Percentiles rank a stretch among this genome's conserved stretches.
These are phyloP conservation scores for Ceratonia siliqua DNA, from an alignment of 306 rosid species.

Conservation along the genomic window DNA sequence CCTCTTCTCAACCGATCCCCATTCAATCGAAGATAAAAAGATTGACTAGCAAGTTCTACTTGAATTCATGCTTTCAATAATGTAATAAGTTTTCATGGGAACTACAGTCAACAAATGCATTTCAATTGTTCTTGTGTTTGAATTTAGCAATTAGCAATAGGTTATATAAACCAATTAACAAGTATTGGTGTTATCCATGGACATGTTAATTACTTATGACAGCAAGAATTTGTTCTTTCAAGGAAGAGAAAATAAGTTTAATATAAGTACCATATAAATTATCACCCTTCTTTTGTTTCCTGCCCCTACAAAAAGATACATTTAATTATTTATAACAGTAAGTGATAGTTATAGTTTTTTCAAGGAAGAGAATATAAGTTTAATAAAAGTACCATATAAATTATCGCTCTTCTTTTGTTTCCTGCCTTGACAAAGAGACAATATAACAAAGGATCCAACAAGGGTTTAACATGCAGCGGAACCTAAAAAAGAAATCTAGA, in stretches of 20 bases:
- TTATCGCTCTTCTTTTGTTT: neutral
- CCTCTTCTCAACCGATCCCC: neutral
- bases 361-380: neutral
- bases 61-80: slow-evolving; percentile 1
- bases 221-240: neutral
- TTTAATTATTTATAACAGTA: neutral
- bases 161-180: neutral
- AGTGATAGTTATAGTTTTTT: neutral
- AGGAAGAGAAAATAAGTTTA: neutral
- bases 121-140: neutral
- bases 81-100: neutral
- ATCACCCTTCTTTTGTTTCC: neutral
- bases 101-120: neutral
- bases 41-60: slow-evolving; percentile 1
- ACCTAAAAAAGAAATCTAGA: neutral
- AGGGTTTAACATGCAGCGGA: neutral
- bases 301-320: neutral
- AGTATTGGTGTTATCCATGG: neutral
- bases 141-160: neutral
- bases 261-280: neutral
- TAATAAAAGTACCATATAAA: neutral
- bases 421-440: neutral
- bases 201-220: neutral
- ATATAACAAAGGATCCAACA: neutral
- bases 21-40: neutral